A percentile compares a stretch with the other conserved stretches of the same genome.
These are phyloP conservation scores for Spathaspora passalidarum DNA, from an alignment of 805 yeast species.

Conservation along the genomic window DNA sequence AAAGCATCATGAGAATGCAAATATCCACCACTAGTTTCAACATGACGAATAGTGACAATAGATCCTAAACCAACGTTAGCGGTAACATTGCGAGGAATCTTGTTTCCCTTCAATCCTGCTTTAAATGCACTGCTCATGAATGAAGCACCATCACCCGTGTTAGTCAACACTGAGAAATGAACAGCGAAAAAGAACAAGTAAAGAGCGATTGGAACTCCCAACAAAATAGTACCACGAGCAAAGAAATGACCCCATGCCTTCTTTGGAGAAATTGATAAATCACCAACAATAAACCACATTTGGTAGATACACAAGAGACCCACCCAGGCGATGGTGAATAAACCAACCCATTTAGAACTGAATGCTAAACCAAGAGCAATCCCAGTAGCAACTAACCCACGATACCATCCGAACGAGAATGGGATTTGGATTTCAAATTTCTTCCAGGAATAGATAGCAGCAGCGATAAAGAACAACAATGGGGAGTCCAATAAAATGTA, in stretches of 20 bases:
- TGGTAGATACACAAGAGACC: conserved; percentile 60
- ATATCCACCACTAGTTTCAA: conserved; percentile 74
- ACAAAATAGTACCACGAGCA: conserved; percentile 49
- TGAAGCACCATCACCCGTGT: conserved; percentile 70
- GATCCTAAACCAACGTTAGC: conserved; percentile 78
- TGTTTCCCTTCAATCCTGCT: conserved; percentile 56
- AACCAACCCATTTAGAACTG: conserved; percentile 82
- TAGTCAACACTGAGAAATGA: conserved; percentile 56
- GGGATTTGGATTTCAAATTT: conserved; percentile 65
- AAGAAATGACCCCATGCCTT: conserved; percentile 46
- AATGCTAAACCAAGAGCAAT: conserved; percentile 70
- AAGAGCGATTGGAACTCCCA: conserved; percentile 56
- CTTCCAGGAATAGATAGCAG: conserved; percentile 61
- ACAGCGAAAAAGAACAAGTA: conserved; percentile 59
- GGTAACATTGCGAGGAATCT: conserved; percentile 53
- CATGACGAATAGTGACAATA: conserved; percentile 61
- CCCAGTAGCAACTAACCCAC: conserved; percentile 61
- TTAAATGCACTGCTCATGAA: conserved; percentile 74
- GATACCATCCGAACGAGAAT: conserved; percentile 55
- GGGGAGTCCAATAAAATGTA: conserved; percentile 77
- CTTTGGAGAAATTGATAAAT: conserved; percentile 48
- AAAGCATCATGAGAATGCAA: conserved; percentile 74
- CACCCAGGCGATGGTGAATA: conserved; percentile 77
- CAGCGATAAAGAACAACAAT: conserved; percentile 71
- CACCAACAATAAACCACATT: conserved; percentile 73